phyloP scores from a whole-genome alignment of 306 rosid genomes.

The Ziziphus jujuba region DNA sequence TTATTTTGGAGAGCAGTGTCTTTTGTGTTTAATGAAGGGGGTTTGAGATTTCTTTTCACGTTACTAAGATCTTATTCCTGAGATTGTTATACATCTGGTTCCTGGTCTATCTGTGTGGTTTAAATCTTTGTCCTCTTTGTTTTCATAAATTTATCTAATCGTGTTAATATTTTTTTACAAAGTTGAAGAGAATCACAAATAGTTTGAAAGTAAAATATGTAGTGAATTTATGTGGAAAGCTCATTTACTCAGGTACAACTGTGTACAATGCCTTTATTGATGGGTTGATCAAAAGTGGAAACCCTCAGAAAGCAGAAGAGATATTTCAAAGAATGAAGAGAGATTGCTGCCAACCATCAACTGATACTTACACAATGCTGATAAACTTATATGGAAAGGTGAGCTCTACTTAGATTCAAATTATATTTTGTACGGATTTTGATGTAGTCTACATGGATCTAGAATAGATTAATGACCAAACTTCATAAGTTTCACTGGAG shows the following conservation, averaged over 20 bases:
- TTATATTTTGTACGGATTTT: slow-evolving; percentile 1
- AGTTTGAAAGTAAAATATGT: neutral
- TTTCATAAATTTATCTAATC: too few species aligned
- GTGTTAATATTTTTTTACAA: too few species aligned
- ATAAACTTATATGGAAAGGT: slow-evolving; percentile 91
- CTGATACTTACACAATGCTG: slow-evolving; percentile 75
- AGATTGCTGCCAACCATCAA: slow-evolving; percentile 67
- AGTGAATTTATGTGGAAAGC: slow-evolving; percentile 16
- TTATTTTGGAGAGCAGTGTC: too few species aligned
- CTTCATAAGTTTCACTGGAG: neutral
- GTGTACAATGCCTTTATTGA: slow-evolving; percentile 84
- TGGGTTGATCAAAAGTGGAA: slow-evolving; percentile 75
- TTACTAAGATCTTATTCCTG: too few species aligned
- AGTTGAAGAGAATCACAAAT: neutral
- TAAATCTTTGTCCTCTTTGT: too few species aligned
- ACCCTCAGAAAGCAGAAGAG: slow-evolving; percentile 67
- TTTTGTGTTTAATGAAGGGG: too few species aligned
- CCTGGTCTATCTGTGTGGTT: too few species aligned
- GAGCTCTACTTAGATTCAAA: slow-evolving; percentile 1
- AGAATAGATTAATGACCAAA: neutral
- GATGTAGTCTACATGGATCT: neutral
- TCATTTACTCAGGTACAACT: slow-evolving; percentile 54
- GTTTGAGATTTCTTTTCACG: too few species aligned
- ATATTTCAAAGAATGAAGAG: slow-evolving; percentile 80
- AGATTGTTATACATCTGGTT: too few species aligned